Evolutionary conservation across 2,329 filamentous ascomycete genomes (phyloP), one percentile per base, ranked within the genome.

Genomic region (Orbilia quercus): DNA sequence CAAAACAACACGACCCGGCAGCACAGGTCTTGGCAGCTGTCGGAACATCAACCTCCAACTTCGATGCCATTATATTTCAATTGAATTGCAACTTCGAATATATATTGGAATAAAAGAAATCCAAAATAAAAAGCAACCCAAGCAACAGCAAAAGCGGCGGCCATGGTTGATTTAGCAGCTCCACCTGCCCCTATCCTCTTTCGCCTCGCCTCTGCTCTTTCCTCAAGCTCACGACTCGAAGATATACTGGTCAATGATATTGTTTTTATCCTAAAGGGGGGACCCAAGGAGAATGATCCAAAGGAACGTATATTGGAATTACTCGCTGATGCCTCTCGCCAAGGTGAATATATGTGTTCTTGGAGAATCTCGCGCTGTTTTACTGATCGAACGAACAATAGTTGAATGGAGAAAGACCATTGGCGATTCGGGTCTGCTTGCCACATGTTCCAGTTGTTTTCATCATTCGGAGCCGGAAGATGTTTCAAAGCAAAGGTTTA

Each of bases 371-470:
- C 12, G 44, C 28, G 25, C n/a, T 38, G 28, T 7, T 31, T 38
- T 53, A 38, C 47, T 45, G 20, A 45, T 22, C 38, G 14, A 47
- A 38, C 23, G 16, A 51, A 60, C 18, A 48, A 72, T 75, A 74
- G 70, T 60, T 60, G 22, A 20, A 36, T 78, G 77, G 77, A 75
- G 77, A 22, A 58, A 70, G 1, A 58, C 71, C 12, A 64, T 78
- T 25, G 76, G 77, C 12, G 67, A 76, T 12, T 64, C 55, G 2
- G 76, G 74, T n/a, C 60, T 78, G 38, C 67, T 78, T 14, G 51
- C 75, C 66, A n/a, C 71, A 54, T 55, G 45, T 50, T 63, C 44
- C 60, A 18, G 53, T 74, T 9, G 44, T 47, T 16, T 45, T 20
- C 42, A 16, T 34, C 11, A 20, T 9, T 28, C 54, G 67, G 20